Evolutionary conservation across 1,284 basidiomycete species (phyloP).

Genomic region (Leucoagaricus sp.): DNA sequence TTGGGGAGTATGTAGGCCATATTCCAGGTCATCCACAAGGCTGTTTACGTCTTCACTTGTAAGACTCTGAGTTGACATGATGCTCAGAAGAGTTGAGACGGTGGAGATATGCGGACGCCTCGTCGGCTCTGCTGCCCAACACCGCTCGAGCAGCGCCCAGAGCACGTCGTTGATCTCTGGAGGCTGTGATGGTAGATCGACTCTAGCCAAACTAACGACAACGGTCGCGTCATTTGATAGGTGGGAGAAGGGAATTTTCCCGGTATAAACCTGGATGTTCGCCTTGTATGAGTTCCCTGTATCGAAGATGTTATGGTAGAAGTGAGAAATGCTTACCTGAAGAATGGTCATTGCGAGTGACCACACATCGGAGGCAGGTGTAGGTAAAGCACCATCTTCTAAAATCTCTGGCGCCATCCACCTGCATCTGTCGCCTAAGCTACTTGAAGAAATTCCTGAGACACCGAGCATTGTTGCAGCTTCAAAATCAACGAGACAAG

Average conservation of each 20-base stretch:
- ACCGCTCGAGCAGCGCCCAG: slow-evolving; percentile 16
- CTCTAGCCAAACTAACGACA: slow-evolving; percentile 9
- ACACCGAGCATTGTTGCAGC: slow-evolving; percentile 77
- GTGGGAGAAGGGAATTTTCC: slow-evolving; percentile 15
- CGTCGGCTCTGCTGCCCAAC: slow-evolving; percentile 16
- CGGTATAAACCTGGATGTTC: slow-evolving; percentile 18
- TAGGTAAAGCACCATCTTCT: slow-evolving; percentile 8
- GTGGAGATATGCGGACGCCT: slow-evolving; percentile 12
- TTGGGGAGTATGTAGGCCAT: too few species aligned
- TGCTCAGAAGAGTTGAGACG: background rate
- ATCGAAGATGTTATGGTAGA: background rate
- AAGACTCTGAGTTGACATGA: background rate
- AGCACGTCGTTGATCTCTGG: slow-evolving; percentile 8
- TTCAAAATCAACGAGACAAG: too few species aligned
- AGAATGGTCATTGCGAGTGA: slow-evolving; percentile 21
- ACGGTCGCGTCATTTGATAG: slow-evolving; percentile 16
- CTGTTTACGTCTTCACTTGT: background rate
- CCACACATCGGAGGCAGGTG: slow-evolving; percentile 17
- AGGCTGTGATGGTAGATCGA: slow-evolving; percentile 14
- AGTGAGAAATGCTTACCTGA: slow-evolving; percentile 8
- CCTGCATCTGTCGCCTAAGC: too few species aligned
- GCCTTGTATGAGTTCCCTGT: background rate
- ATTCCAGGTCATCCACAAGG: background rate
- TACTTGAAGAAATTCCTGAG: slow-evolving; percentile 40
- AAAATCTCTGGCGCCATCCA: too few species aligned